phyloP scores from a whole-genome alignment of 1,284 basidiomycete genomes.

The Fereydounia khargensis region DNA sequence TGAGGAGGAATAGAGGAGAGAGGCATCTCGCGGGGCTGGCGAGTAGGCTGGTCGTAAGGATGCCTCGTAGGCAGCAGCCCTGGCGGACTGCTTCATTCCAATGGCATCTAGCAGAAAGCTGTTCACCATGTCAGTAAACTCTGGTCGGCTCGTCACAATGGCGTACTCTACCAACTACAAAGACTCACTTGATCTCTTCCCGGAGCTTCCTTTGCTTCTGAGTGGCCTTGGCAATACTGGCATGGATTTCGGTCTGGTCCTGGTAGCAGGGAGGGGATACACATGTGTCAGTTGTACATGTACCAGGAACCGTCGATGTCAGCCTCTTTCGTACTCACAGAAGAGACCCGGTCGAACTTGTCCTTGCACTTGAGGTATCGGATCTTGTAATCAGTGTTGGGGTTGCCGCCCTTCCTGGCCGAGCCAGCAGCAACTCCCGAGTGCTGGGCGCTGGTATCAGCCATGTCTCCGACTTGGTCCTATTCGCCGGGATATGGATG shows the following conservation, averaged over 20 bases:
- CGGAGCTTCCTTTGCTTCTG: conserved; percentile 31
- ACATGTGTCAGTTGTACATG: too few relatives aligned
- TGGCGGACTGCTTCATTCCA: conserved; percentile 11
- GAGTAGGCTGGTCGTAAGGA: too few relatives aligned
- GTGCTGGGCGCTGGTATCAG: too few relatives aligned
- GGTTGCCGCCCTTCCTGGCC: conserved; percentile 36
- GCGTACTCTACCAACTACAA: too few relatives aligned
- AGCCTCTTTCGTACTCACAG: conserved; percentile 1
- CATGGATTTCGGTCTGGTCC: conserved; percentile 25
- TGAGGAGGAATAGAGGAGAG: too few relatives aligned
- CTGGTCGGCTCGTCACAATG: too few relatives aligned
- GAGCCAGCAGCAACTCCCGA: too few relatives aligned
- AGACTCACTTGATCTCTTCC: conserved; percentile 24
- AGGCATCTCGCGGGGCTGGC: too few relatives aligned
- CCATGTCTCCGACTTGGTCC: too few relatives aligned
- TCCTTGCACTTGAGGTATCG: conserved; percentile 39
- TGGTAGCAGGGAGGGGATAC: background rate
- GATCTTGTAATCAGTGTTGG: conserved; percentile 29
- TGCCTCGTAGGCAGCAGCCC: background rate
- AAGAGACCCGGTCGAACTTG: conserved; percentile 34
- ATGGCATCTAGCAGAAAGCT: conserved; percentile 26
- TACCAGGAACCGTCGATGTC: background rate
- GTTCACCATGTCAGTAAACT: too few relatives aligned
- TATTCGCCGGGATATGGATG: too few relatives aligned
- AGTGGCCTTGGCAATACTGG: conserved; percentile 15